Conservation (phyloP, 768 basidiomycete genomes). For the Lentinula aciculospora region DNA sequence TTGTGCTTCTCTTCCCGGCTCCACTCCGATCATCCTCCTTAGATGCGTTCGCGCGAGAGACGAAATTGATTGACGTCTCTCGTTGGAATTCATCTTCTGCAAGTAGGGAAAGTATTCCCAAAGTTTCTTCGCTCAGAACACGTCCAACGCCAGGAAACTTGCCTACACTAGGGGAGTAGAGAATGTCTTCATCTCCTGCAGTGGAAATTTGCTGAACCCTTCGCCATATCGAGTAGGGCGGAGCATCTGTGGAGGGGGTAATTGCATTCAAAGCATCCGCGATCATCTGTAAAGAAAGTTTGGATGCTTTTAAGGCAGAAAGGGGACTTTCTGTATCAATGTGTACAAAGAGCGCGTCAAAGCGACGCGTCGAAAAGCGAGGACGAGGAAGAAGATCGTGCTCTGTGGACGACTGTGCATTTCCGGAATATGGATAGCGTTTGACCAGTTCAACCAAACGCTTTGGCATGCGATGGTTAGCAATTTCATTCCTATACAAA, state of each 20-base stretch:
- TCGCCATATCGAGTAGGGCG: constrained; percentile 39
- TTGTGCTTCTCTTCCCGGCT: constrained; percentile 15
- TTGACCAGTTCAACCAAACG: constrained; percentile 68
- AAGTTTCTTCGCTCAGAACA: constrained; percentile 67
- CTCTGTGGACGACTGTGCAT: constrained; percentile 21
- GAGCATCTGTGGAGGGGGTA: background rate
- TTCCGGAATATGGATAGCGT: constrained; percentile 56
- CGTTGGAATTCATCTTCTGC: constrained; percentile 16
- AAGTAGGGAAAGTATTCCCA: constrained; percentile 29
- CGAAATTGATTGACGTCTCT: constrained; percentile 38
- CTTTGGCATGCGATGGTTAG: constrained; percentile 52
- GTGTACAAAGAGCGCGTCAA: constrained; percentile 63
- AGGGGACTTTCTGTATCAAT: constrained; percentile 49
- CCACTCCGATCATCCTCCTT: background rate
- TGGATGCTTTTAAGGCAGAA: constrained; percentile 29
- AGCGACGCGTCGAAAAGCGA: constrained; percentile 59
- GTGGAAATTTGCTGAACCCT: constrained; percentile 34
- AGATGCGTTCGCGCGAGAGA: constrained; percentile 3
- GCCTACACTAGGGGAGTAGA: constrained; percentile 23
- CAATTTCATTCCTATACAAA: constrained; percentile 49
- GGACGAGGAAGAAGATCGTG: constrained; percentile 53
- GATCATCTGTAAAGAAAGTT: constrained; percentile 56
- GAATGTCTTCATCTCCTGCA: constrained; percentile 27
- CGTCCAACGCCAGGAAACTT: constrained; percentile 35
- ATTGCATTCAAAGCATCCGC: constrained; percentile 51